Percentiles rank a stretch among this genome's conserved stretches.
phyloP scores from a whole-genome alignment of 2,329 filamentous ascomycete species.

The Colletotrichum destructivum region DNA sequence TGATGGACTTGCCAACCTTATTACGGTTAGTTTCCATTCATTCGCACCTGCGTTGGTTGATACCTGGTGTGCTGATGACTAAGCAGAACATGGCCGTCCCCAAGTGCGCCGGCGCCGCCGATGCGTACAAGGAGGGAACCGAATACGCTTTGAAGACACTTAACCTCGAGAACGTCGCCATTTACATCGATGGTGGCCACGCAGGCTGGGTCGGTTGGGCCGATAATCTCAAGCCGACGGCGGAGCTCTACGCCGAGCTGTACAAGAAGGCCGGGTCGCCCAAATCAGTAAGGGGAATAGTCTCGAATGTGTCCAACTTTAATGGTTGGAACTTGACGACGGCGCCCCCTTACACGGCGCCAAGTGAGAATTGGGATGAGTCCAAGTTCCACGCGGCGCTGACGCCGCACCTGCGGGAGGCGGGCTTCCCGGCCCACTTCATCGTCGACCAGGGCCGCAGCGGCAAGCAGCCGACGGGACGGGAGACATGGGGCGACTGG shows the following conservation, averaged over 20 bases:
- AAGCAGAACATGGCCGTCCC: conserved; percentile 50
- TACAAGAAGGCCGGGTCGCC: conserved; percentile 53
- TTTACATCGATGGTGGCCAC: conserved; percentile 57
- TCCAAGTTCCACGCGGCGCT: conserved; percentile 42
- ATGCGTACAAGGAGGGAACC: conserved; percentile 50
- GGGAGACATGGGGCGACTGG: conserved; percentile 70
- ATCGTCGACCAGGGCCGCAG: conserved; percentile 43
- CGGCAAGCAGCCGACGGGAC: conserved; percentile 64
- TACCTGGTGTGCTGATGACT: background rate
- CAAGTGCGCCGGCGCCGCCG: conserved; percentile 49
- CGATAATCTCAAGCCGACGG: conserved; percentile 49
- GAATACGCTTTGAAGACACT: conserved; percentile 53
- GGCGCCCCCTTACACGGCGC: conserved; percentile 47
- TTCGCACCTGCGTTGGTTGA: no score
- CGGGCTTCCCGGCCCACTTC: conserved; percentile 43
- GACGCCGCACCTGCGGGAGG: conserved; percentile 36
- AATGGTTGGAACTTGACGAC: conserved; percentile 46
- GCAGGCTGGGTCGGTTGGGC: conserved; percentile 57
- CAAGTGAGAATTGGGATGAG: conserved; percentile 42
- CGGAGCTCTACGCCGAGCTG: conserved; percentile 48
- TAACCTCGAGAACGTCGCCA: conserved; percentile 54
- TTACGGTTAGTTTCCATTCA: background rate
- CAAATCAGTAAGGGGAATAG: no score
- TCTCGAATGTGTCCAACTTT: conserved; percentile 56
- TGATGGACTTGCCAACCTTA: conserved; percentile 1